These are phyloP conservation scores for Hippophae tibetana DNA, from an alignment of 306 rosid genomes.

Conservation along the genomic window DNA sequence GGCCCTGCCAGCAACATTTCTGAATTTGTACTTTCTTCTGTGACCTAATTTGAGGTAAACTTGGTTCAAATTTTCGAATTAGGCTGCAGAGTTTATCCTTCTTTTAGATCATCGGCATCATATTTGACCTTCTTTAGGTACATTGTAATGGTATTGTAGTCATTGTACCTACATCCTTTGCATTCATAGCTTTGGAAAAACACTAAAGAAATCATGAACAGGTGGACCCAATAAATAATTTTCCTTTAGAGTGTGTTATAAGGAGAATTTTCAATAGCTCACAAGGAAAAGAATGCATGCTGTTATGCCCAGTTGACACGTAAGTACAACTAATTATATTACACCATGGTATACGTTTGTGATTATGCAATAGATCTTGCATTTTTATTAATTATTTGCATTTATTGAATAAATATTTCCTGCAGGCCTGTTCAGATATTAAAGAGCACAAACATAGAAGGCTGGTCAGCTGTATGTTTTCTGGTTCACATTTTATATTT, in stretches of 20 bases:
- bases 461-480: slow-evolving; percentile 83
- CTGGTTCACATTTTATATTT: slow-evolving; percentile 12
- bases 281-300: slow-evolving; percentile 62
- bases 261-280: slow-evolving; percentile 86
- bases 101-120: too few species aligned
- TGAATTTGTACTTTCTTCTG: too few species aligned
- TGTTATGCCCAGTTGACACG: slow-evolving; percentile 87
- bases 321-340: slow-evolving; percentile 28
- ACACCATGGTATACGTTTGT: background rate
- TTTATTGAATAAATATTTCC: slow-evolving; percentile 7
- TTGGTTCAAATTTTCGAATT: too few species aligned
- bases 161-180: background rate
- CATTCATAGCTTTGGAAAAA: background rate
- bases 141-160: background rate
- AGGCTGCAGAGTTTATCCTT: too few species aligned
- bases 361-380: slow-evolving; percentile 3
- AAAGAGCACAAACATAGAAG: slow-evolving; percentile 68
- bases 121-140: background rate
- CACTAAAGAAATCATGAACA: slow-evolving; percentile 22
- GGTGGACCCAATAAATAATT: slow-evolving; percentile 71
- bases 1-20: too few species aligned
- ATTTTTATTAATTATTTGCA: slow-evolving; percentile 9
- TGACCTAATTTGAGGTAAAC: too few species aligned
- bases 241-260: slow-evolving; percentile 72
- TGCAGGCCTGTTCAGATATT: slow-evolving; percentile 78